Base-by-base conservation (phyloP, 768 basidiomycete genomes). In the Pulveroboletus ravenelii region DNA sequence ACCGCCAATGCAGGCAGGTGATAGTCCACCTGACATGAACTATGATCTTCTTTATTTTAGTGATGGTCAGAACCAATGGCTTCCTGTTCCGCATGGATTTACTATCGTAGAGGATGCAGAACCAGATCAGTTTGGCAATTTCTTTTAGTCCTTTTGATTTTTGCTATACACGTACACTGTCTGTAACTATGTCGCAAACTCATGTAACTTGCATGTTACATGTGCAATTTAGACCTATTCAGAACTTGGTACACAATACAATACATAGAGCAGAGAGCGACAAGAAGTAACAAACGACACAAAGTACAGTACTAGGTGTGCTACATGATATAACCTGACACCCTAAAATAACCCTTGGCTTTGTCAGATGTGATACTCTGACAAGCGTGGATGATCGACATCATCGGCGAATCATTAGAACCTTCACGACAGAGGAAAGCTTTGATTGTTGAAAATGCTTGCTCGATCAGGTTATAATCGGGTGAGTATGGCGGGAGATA, bases 401-500 rank as follows among this genome's bases (percentile, higher is more conserved):
- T 50, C 39, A 42, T 20, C 3, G 30, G 39, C 1, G 46, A 18
- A 6, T 50, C 31, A 6, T 54, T 7, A 5, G 7, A 0, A 12
- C 13, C 32, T 32, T 50, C n/a, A 1, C 8, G 1, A 0, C 12
- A 3, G 4, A 54, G 38, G 2, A 20, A 42, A 15, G 41, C 10
- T 8, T 50, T 47, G 41, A 53, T 32, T 0, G 30, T 5, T 0
- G 29, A 53, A 14, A 53, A 53, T 2, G 44, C 52, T 70, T 67
- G 43, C 17, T 37, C 10, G 2, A 37, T 37, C 4, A 5, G 17
- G 5, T 37, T 37, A 6, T 31, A 52, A 31, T 52, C n/a, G 0
- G 29, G 40, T 3, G 29, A 52, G 34, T 52, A 47, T 1, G 64
- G 65, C 0, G 64, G 67, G 0, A 70, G 45, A 40, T 51, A 67